phyloP scores from a whole-genome alignment of 306 rosid species.

The Corylus heterophylla region DNA sequence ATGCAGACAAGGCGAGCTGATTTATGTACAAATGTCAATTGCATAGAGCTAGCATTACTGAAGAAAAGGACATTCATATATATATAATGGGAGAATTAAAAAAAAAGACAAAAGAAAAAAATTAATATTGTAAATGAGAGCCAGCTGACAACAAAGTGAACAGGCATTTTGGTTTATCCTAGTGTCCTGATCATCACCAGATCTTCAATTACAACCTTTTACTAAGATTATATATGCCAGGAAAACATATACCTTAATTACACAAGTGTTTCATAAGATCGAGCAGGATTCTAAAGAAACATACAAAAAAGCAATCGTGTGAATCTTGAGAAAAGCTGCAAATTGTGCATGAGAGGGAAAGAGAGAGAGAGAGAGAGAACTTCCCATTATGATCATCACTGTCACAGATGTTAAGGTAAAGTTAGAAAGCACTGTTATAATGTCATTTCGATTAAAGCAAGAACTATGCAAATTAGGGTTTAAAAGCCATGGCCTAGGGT shows the following conservation, averaged over 20 bases:
- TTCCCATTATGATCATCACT: background rate
- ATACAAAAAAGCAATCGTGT: conserved; percentile 14
- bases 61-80: conserved; percentile 12
- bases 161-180: conserved; percentile 10
- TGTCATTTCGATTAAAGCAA: conserved; percentile 6
- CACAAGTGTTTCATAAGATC: conserved; percentile 18
- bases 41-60: background rate
- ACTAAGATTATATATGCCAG: background rate
- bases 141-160: conserved; percentile 23
- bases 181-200: background rate
- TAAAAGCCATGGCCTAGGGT: conserved; percentile 26
- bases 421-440: background rate
- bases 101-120: background rate
- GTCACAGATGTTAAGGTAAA: conserved; percentile 13
- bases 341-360: conserved; percentile 17
- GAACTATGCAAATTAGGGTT: conserved; percentile 35
- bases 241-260: background rate
- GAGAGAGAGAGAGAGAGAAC: conserved; percentile 1
- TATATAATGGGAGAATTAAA: background rate
- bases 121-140: conserved; percentile 11
- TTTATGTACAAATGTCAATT: background rate
- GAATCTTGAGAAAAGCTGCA: background rate
- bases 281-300: conserved; percentile 26
- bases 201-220: background rate
- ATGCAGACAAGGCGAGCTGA: conserved; percentile 13